Base-by-base conservation (phyloP, 2,329 filamentous ascomycete species). In the Colletotrichum karsti region DNA sequence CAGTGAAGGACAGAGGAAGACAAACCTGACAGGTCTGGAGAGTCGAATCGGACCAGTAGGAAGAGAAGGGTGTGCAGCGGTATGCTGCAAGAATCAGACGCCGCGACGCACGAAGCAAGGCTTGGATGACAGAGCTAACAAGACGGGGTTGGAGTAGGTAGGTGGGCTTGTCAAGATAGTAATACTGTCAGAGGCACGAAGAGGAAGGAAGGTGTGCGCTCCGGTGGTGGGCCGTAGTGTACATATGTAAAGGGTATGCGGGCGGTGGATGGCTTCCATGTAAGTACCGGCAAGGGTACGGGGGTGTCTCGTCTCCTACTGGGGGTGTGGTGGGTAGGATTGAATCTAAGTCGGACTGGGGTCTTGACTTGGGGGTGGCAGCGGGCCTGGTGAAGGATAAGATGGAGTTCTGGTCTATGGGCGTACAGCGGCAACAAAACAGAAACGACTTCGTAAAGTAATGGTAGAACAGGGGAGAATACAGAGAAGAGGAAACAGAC, bases 11-110 rank as follows among this genome's bases (percentile, higher is more conserved):
- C 24, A 46, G 42, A 63, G 42, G 30, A 57, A 51, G 37, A 37
- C 60, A 55, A 41, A 37, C 30, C 30, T 54, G 39, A 58, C 53
- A 59, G 64, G 53, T 53, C 46, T 24, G 39, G 53, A 59, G 53
- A 65, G 53, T 54, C 42, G 46, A 55, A 51, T 63, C 60, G 70
- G 61, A 54, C 70, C 55, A 69, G 61, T 70, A 62, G 48, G 63
- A 64, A 56, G 39, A 63, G 51, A 63, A 57, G 54, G 37, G 48
- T 35, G 30, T 46, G 37, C 30, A 65, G 46, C 56, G 48, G 67
- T 61, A 46, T 55, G 39, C 70, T 70, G 67, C 67, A 71, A 69
- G 66, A 59, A 64, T 56, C 69, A 71, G 58, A 69, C 63, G 69
- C 67, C 66, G 67, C 60, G 64, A 69, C 63, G 67, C 69, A 69